phyloP scores from a whole-genome alignment of 140 eudicot genomes.

The Flaveria floridana region DNA sequence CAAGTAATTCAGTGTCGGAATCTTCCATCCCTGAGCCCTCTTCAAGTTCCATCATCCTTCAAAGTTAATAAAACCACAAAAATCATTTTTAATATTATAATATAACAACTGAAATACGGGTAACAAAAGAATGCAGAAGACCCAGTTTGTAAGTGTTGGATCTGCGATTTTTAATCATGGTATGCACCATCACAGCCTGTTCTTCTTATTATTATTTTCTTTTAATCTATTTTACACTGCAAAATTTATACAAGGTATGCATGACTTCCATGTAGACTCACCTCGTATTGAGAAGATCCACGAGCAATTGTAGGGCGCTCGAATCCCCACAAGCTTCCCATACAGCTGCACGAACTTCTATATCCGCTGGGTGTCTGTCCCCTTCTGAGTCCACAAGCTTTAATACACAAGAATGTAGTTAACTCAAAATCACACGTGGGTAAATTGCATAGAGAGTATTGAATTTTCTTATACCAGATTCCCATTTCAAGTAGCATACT shows the following conservation, averaged over 20 bases:
- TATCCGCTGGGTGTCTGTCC: conserved; percentile 75
- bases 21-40: conserved; percentile 82
- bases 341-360: conserved; percentile 85
- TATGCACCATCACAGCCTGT: not conserved
- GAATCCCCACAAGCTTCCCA: conserved; percentile 99
- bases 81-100: not conserved
- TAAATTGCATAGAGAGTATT: not conserved
- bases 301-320: conserved; percentile 77
- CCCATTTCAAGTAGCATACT: conserved; percentile 6
- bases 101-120: not conserved
- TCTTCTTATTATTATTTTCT: not conserved
- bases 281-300: conserved; percentile 83
- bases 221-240: not conserved
- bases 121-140: not conserved
- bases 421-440: conserved; percentile 1
- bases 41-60: conserved; percentile 80
- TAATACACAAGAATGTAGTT: conserved; percentile 17
- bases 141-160: not conserved
- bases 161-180: not conserved
- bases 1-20: conserved; percentile 54
- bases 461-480: not conserved
- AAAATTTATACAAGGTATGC: not conserved
- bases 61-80: conserved; percentile 13
- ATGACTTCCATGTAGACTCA: conserved; percentile 21
- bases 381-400: conserved; percentile 74